Percentiles rank a stretch among this genome's conserved stretches.
These are phyloP conservation scores for Xerocomellus dryophilus DNA, from an alignment of 768 basidiomycete genomes.

Conservation along the genomic window DNA sequence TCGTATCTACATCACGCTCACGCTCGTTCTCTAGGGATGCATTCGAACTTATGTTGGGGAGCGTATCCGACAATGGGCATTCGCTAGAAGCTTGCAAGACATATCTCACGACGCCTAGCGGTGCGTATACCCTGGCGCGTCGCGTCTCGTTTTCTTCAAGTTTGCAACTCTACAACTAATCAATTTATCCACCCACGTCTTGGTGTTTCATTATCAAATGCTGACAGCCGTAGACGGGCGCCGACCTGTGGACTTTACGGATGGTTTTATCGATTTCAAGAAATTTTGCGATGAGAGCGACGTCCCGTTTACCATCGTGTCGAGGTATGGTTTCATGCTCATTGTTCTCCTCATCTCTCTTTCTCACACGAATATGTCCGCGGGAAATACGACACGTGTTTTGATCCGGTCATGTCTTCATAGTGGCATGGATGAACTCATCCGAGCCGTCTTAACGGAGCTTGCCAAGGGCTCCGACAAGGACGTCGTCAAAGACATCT, in stretches of 20 bases:
- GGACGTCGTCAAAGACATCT: conserved; percentile 69
- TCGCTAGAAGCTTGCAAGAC: conserved; percentile 85
- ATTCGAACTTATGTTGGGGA: conserved; percentile 83
- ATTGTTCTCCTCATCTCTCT: not conserved
- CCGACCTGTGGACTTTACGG: conserved; percentile 12
- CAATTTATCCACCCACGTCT: not conserved
- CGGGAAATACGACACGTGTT: not conserved
- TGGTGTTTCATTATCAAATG: not conserved
- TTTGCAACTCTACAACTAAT: not conserved
- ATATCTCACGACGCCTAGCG: conserved; percentile 57
- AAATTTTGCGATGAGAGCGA: conserved; percentile 75
- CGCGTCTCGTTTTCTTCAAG: not conserved
- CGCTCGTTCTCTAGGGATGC: conserved; percentile 59
- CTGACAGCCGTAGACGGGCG: conserved; percentile 8
- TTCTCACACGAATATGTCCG: conserved; percentile 11
- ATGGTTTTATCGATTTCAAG: conserved; percentile 85
- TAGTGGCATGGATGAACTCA: conserved; percentile 92
- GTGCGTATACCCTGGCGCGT: conserved; percentile 35
- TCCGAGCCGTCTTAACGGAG: conserved; percentile 79
- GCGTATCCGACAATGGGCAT: conserved; percentile 69
- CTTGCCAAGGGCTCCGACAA: conserved; percentile 57
- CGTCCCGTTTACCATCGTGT: conserved; percentile 91
- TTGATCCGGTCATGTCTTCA: conserved; percentile 4
- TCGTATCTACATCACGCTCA: conserved; percentile 10
- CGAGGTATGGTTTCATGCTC: conserved; percentile 53